These are phyloP conservation scores for Conticribra guillardii DNA, from an alignment of 108 stramenopile genomes.

Conservation along the genomic window DNA sequence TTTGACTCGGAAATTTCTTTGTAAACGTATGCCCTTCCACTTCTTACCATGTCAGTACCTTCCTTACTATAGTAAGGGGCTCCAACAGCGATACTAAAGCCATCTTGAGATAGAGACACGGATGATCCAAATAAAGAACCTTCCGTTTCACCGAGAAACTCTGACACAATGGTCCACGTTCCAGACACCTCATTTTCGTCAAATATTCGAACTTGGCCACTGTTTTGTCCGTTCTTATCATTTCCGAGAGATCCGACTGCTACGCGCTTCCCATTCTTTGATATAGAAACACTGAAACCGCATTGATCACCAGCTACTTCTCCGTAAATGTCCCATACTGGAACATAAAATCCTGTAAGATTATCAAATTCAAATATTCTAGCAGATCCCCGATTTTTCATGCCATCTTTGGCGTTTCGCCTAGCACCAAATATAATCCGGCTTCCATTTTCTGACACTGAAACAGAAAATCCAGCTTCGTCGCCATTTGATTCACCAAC, in stretches of 20 bases:
- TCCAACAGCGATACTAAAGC: constrained; percentile 62
- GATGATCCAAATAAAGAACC: constrained; percentile 60
- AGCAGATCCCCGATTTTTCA: constrained; percentile 46
- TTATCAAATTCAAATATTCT: constrained; percentile 38
- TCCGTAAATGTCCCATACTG: constrained; percentile 33
- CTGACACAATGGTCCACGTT: constrained; percentile 28
- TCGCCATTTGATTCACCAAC: constrained; percentile 38
- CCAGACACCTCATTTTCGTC: constrained; percentile 30
- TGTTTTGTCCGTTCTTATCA: constrained; percentile 49
- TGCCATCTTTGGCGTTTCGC: constrained; percentile 30
- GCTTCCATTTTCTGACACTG: constrained; percentile 38
- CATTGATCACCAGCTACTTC: constrained; percentile 52
- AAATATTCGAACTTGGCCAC: constrained; percentile 52
- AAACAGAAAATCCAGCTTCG: constrained; percentile 50
- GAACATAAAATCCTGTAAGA: constrained; percentile 16
- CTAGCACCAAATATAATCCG: constrained; percentile 40
- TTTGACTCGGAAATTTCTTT: constrained; percentile 25
- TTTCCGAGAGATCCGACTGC: constrained; percentile 52
- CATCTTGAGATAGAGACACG: constrained; percentile 59
- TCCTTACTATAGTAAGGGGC: constrained; percentile 70
- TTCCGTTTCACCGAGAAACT: constrained; percentile 43
- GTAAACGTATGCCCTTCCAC: constrained; percentile 51
- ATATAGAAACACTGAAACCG: constrained; percentile 54
- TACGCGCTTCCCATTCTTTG: constrained; percentile 40
- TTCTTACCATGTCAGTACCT: constrained; percentile 33